These are phyloP conservation scores for Pyrrhoderma noxium DNA, from an alignment of 1,284 basidiomycete species.

Conservation along the genomic window DNA sequence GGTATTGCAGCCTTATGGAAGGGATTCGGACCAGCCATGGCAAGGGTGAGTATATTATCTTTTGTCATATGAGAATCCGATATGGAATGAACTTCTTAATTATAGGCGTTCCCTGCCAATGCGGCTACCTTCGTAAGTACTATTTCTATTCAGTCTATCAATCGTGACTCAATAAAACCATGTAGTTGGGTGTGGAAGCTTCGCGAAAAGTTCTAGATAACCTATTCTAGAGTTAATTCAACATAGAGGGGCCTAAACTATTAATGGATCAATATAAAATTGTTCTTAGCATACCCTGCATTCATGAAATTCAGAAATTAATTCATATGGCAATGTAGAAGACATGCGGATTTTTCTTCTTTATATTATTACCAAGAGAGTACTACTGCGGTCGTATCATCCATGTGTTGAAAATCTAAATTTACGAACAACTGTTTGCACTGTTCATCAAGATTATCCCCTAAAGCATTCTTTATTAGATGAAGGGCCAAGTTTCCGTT, in stretches of 20 bases:
- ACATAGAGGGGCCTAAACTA: background rate
- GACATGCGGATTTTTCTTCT: background rate
- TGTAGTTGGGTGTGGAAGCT: conserved; percentile 74
- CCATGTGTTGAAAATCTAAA: conserved; percentile 56
- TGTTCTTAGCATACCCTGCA: background rate
- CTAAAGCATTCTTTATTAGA: conserved; percentile 49
- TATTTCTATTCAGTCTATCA: conserved; percentile 12
- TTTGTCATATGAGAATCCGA: background rate
- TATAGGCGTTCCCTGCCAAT: conserved; percentile 85
- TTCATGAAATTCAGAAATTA: background rate
- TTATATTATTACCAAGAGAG: conserved; percentile 8
- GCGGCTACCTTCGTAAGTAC: conserved; percentile 87
- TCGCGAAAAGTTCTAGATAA: conserved; percentile 68
- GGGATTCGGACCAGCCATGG: conserved; percentile 97
- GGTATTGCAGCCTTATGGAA: conserved; percentile 91
- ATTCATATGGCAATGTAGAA: background rate
- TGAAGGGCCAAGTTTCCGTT: conserved; percentile 37
- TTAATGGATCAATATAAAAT: background rate
- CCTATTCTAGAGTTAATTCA: conserved; percentile 38
- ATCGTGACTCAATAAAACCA: conserved; percentile 11
- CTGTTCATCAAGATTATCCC: conserved; percentile 39
- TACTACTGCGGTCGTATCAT: conserved; percentile 58
- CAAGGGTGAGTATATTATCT: conserved; percentile 52
- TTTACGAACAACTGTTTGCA: conserved; percentile 55
- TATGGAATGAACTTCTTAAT: background rate